phyloP scores from a whole-genome alignment of 192 early-diverging fungal species.

The Podila verticillata region DNA sequence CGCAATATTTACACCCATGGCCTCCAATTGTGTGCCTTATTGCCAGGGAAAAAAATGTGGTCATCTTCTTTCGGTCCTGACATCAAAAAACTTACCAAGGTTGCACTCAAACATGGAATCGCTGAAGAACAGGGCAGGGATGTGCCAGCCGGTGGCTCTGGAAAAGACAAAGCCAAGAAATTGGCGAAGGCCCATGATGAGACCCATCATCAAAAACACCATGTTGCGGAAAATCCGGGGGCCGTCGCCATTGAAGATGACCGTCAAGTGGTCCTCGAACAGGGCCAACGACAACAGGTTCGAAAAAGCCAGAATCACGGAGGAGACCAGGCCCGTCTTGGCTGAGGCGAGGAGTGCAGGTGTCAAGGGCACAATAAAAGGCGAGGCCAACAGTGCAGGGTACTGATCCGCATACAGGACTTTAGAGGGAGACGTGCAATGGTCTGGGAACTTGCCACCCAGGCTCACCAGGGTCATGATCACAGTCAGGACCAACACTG shows the following conservation, averaged over 20 bases:
- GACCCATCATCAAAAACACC: conserved; percentile 21
- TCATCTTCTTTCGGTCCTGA: not conserved
- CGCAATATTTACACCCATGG: too few species aligned
- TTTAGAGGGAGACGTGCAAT: conserved; percentile 31
- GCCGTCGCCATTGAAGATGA: conserved; percentile 51
- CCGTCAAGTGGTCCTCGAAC: conserved; percentile 63
- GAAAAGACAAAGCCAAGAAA: conserved; percentile 60
- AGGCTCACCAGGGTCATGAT: conserved; percentile 30
- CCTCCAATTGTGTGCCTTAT: too few species aligned
- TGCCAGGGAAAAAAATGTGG: not conserved
- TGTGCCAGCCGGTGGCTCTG: conserved; percentile 58
- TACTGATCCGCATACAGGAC: conserved; percentile 20
- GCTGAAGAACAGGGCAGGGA: conserved; percentile 63
- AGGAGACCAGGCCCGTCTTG: conserved; percentile 15
- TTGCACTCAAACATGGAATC: conserved; percentile 64
- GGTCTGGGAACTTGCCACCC: conserved; percentile 40
- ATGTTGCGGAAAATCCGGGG: conserved; percentile 52
- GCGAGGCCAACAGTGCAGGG: conserved; percentile 29
- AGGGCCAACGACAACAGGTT: conserved; percentile 61
- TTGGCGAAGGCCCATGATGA: conserved; percentile 47
- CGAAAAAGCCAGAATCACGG: conserved; percentile 42
- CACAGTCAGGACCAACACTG: conserved; percentile 25
- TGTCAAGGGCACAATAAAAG: conserved; percentile 39
- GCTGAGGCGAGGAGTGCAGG: conserved; percentile 21
- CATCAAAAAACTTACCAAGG: conserved; percentile 53